phyloP scores from a whole-genome alignment of 495 filamentous ascomycete genomes.

The Trichoderma asperelloides region DNA sequence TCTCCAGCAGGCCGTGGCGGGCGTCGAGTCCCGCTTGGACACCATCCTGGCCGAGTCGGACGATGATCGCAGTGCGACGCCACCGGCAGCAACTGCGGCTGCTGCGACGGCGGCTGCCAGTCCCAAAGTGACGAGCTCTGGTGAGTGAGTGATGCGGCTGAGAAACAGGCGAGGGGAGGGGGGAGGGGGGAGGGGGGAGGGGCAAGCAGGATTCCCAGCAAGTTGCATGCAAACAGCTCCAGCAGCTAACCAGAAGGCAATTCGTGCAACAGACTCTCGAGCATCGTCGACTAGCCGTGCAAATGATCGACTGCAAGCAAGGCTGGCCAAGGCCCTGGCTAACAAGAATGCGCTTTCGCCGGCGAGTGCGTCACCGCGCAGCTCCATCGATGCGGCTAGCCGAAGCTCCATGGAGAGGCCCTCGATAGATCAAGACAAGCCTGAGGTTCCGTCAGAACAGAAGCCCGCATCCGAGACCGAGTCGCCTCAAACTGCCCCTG shows the following conservation, averaged over 20 bases:
- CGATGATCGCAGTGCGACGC: conserved; percentile 20
- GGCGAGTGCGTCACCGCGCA: conserved; percentile 12
- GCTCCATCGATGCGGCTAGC: conserved; percentile 16
- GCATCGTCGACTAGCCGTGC: conserved; percentile 46
- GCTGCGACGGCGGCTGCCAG: conserved; percentile 13
- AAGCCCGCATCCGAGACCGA: background rate
- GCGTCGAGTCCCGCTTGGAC: conserved; percentile 88
- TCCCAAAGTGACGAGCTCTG: conserved; percentile 21
- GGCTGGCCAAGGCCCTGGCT: conserved; percentile 57
- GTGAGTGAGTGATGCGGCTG: background rate
- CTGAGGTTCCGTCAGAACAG: background rate
- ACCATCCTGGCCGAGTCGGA: conserved; percentile 80
- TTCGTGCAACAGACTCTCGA: conserved; percentile 30
- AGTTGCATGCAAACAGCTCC: background rate
- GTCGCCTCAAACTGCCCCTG: too few species aligned
- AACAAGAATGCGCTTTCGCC: conserved; percentile 24
- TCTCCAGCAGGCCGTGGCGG: conserved; percentile 83
- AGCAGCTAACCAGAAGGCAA: conserved; percentile 14
- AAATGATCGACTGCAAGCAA: conserved; percentile 78
- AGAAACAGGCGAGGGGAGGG: background rate
- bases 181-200: conserved; percentile 23
- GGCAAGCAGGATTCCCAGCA: conserved; percentile 3
- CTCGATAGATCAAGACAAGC: background rate
- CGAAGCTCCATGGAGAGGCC: conserved; percentile 11
- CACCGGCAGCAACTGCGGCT: conserved; percentile 11